Evolutionary conservation across 75 land plant genomes (phyloP), one percentile per base, ranked within the genome.

Genomic region (Cunninghamia lanceolata): DNA sequence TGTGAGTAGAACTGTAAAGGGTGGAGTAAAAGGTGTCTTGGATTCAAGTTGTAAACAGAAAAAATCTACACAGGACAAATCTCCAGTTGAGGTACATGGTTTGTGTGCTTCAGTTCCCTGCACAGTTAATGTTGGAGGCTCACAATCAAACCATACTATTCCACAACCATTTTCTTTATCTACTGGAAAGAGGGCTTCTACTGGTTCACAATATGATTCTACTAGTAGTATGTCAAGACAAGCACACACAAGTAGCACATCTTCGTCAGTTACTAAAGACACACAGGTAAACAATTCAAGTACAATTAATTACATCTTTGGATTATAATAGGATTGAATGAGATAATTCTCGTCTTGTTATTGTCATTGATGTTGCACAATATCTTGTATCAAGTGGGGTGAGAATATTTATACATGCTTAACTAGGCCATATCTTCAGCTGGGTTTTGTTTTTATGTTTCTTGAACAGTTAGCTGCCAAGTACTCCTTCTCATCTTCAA

Each of bases 161-260:
- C 92, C 95, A 34, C 93, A 91, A 86, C 96, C 95, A n/a, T 93
- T 96, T 90, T 86, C 94, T 83, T 86, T 93, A n/a, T 94, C 95
- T 81, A 96, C 96, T 83, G 98, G 93, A 46, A 96, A 93, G 87
- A 90, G 94, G 39, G 93, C 94, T 85, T 92, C 93, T 21, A 70
- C 76, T 89, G 93, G 91, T 43, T 84, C 89, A 71, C 91, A 88
- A 8, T 46, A 82, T 89, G 88, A 86, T 73, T 34, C 77, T 34
- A 36, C 46, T 83, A 85, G 82, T 88, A 71, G 30, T 81, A 78
- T 40, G 5, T 19, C 45, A 40, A 78, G 10, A 7, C 42, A 78
- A 39, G 36, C 36, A 35, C 21, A 21, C 9, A 40, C 45, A 36
- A 78, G n/a, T 78, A 35, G 36, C 43, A 40, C 46, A 39, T 78